Evolutionary conservation across 495 filamentous ascomycete genomes (phyloP).

Genomic region (Clohesyomyces aquaticus): DNA sequence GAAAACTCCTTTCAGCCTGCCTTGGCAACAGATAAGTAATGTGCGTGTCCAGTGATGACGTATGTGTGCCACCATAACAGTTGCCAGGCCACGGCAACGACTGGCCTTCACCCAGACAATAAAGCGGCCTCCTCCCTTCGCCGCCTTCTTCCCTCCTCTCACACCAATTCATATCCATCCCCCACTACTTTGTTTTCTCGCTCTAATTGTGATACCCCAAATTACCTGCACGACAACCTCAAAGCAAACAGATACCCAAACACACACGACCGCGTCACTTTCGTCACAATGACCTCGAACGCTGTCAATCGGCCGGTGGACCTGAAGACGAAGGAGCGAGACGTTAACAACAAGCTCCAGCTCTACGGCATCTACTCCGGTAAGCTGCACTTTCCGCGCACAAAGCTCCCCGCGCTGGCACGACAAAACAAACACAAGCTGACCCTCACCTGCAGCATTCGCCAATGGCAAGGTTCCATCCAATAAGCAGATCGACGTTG

Average conservation of each 20-base stretch:
- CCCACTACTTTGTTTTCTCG: neutral
- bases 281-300: slow-evolving; percentile 20
- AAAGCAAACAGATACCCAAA: slow-evolving; percentile 19
- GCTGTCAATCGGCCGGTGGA: slow-evolving; percentile 53
- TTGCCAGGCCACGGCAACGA: too few relatives aligned
- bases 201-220: slow-evolving; percentile 1
- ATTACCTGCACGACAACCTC: neutral
- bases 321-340: slow-evolving; percentile 51
- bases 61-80: slow-evolving; percentile 2
- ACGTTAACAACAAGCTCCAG: slow-evolving; percentile 94
- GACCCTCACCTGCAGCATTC: slow-evolving; percentile 63
- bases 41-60: slow-evolving; percentile 2
- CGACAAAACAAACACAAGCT: neutral
- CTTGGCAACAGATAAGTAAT: neutral
- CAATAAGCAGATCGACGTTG: slow-evolving; percentile 95
- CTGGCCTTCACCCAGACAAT: neutral
- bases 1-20: neutral
- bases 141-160: neutral
- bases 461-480: slow-evolving; percentile 74
- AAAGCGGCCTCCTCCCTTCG: neutral
- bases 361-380: slow-evolving; percentile 87
- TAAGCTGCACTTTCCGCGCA: slow-evolving; percentile 52
- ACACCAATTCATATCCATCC: neutral
- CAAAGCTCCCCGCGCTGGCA: neutral
- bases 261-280: slow-evolving; percentile 7